phyloP scores from a whole-genome alignment of 495 filamentous ascomycete species.

The Peziza echinospora region DNA sequence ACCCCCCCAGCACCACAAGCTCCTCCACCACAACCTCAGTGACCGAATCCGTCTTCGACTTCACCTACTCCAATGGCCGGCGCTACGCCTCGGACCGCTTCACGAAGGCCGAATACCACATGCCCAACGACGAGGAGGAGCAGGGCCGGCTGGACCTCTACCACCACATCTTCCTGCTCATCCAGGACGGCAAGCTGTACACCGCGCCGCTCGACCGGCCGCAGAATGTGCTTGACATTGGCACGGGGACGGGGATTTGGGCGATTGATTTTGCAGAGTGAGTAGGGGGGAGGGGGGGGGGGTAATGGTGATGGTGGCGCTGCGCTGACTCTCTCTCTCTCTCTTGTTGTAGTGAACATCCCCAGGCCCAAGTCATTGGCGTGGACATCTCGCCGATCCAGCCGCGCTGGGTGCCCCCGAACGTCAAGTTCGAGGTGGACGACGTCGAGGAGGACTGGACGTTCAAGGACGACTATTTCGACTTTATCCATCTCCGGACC shows the following conservation, averaged over 20 bases:
- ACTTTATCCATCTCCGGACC: constrained; percentile 23
- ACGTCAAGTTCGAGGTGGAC: constrained; percentile 41
- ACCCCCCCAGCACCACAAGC: no score
- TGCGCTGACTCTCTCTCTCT: not conserved
- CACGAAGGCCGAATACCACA: not conserved
- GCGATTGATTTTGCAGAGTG: constrained; percentile 18
- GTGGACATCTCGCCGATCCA: constrained; percentile 47
- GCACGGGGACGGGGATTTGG: constrained; percentile 21
- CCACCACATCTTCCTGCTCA: constrained; percentile 13
- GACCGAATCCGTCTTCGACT: not conserved
- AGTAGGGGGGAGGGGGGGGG: not conserved
- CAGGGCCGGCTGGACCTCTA: constrained; percentile 15
- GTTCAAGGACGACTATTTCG: constrained; percentile 13
- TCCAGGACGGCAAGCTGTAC: constrained; percentile 11
- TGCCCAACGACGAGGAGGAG: constrained; percentile 1
- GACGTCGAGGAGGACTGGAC: constrained; percentile 30
- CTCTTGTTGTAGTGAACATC: constrained; percentile 17
- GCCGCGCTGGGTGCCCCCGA: constrained; percentile 37
- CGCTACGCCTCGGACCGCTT: constrained; percentile 32
- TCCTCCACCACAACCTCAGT: not conserved
- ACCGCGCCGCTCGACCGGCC: constrained; percentile 6
- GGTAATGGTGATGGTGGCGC: not conserved
- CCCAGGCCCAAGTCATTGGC: constrained; percentile 27
- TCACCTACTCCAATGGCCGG: constrained; percentile 30
- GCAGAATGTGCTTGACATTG: constrained; percentile 11